These are phyloP conservation scores for Paraphaeosphaeria sporulosa DNA, from an alignment of 2,329 filamentous ascomycete species.

Conservation along the genomic window DNA sequence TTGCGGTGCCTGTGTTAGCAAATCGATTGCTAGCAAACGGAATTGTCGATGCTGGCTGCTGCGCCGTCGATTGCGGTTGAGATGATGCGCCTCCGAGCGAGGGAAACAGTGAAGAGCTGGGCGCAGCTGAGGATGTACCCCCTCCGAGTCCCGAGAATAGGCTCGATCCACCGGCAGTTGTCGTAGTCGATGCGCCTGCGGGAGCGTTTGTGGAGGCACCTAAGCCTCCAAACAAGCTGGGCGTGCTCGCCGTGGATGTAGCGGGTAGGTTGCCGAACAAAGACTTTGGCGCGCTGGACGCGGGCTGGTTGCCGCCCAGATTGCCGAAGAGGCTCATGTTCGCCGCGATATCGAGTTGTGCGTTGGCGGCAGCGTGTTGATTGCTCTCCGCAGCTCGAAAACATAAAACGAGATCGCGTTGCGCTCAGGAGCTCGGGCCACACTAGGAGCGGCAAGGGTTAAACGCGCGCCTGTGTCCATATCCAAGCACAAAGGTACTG, in stretches of 20 bases:
- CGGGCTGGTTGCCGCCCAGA: constrained; percentile 38
- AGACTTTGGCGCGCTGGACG: constrained; percentile 32
- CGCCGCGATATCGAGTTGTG: constrained; percentile 22
- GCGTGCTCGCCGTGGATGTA: constrained; percentile 31
- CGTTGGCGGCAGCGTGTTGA: constrained; percentile 32
- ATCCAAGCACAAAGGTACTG: background rate
- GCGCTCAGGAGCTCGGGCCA: constrained; percentile 22
- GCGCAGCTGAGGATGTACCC: constrained; percentile 46
- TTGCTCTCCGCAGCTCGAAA: constrained; percentile 29
- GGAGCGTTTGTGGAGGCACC: constrained; percentile 32
- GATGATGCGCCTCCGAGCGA: constrained; percentile 29
- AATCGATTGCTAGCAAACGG: constrained; percentile 5
- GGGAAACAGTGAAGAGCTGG: constrained; percentile 28
- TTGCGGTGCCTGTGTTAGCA: constrained; percentile 21
- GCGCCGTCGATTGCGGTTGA: constrained; percentile 31
- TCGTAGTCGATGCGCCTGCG: constrained; percentile 34
- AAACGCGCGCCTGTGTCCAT: constrained; percentile 18
- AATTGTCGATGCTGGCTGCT: constrained; percentile 35
- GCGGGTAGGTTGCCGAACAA: constrained; percentile 38
- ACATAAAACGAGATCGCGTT: constrained; percentile 38
- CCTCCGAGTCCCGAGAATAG: constrained; percentile 42
- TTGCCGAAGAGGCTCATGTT: constrained; percentile 46
- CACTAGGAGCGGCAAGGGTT: constrained; percentile 8
- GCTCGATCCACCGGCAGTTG: constrained; percentile 40
- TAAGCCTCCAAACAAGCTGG: constrained; percentile 40